A percentile compares a stretch with the other conserved stretches of the same genome.
Evolutionary conservation across 2,329 filamentous ascomycete species (phyloP).

Genomic region (Teratosphaeria pseudoeucalypti): DNA sequence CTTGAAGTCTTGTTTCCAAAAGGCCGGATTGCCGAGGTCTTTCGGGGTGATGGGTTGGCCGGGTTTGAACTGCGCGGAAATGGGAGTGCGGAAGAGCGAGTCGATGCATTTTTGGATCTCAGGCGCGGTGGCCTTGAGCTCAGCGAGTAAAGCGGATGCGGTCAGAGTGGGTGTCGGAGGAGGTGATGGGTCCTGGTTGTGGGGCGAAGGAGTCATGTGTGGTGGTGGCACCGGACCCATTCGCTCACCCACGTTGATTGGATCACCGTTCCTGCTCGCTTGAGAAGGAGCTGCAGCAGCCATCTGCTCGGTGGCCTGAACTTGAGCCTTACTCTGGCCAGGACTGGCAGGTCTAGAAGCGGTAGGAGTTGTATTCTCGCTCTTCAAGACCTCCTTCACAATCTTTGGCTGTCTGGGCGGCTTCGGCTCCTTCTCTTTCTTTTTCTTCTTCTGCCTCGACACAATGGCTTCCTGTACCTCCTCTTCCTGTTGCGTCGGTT

Average conservation of each 20-base stretch:
- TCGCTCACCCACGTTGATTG: not conserved
- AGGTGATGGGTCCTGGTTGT: constrained; percentile 17
- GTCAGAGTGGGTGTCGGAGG: constrained; percentile 23
- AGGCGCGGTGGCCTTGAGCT: constrained; percentile 21
- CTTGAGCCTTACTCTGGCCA: constrained; percentile 6
- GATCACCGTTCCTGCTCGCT: not conserved
- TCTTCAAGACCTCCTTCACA: not conserved
- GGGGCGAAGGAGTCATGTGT: not conserved
- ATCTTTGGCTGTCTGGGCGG: not conserved
- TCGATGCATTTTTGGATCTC: constrained; percentile 25
- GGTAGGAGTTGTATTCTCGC: not conserved
- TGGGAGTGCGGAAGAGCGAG: constrained; percentile 23
- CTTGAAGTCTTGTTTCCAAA: constrained; percentile 23
- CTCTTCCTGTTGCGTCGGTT: constrained; percentile 30
- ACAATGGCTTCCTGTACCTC: constrained; percentile 58
- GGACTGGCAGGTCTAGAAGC: not conserved
- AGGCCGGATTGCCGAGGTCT: constrained; percentile 15
- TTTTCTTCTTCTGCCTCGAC: constrained; percentile 75
- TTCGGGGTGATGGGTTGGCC: constrained; percentile 17
- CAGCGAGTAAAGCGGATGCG: constrained; percentile 22
- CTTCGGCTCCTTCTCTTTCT: constrained; percentile 44
- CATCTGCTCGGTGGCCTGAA: not conserved
- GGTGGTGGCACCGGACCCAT: not conserved
- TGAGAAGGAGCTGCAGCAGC: constrained; percentile 16
- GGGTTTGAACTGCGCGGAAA: constrained; percentile 20